Percentiles rank a stretch among this genome's conserved stretches.
phyloP scores from a whole-genome alignment of 1,284 basidiomycete genomes.

The Boletellus deceptivus region DNA sequence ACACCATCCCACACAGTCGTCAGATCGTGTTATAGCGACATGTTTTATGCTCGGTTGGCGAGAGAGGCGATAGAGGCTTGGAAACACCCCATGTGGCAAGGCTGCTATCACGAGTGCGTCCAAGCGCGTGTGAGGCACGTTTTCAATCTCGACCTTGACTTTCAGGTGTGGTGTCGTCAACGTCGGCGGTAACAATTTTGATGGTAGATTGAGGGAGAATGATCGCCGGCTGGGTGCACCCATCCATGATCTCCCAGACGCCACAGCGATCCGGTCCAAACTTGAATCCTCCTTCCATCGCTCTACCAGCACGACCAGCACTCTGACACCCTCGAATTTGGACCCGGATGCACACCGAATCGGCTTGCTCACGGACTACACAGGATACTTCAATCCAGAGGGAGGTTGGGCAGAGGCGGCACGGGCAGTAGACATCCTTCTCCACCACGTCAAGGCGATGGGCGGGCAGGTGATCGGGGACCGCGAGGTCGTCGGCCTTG shows the following conservation, averaged over 20 bases:
- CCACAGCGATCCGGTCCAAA: slow-evolving; percentile 18
- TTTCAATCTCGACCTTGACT: background rate
- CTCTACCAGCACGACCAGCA: background rate
- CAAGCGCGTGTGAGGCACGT: background rate
- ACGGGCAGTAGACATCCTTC: slow-evolving; percentile 60
- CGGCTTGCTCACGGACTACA: slow-evolving; percentile 35
- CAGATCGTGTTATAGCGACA: slow-evolving; percentile 66
- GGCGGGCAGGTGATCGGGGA: slow-evolving; percentile 62
- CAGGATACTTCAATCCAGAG: slow-evolving; percentile 71
- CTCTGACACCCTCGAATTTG: slow-evolving; percentile 9
- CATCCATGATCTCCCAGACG: slow-evolving; percentile 40
- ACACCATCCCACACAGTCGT: slow-evolving; percentile 47
- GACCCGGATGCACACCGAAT: slow-evolving; percentile 5
- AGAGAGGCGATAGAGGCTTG: slow-evolving; percentile 71
- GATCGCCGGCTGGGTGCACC: slow-evolving; percentile 55
- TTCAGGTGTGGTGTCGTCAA: slow-evolving; percentile 27
- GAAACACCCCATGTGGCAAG: slow-evolving; percentile 67
- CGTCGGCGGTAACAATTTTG: slow-evolving; percentile 12
- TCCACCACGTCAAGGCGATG: slow-evolving; percentile 54
- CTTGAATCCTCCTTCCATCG: slow-evolving; percentile 29
- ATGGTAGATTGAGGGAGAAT: slow-evolving; percentile 52
- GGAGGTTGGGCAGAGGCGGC: slow-evolving; percentile 87
- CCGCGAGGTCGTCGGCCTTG: slow-evolving; percentile 53
- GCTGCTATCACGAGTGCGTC: slow-evolving; percentile 80
- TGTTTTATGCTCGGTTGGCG: slow-evolving; percentile 69